Evolutionary conservation across 352 stramenopile genomes (phyloP), one percentile per base, ranked within the genome.

Genomic region (Phytophthora megakarya): DNA sequence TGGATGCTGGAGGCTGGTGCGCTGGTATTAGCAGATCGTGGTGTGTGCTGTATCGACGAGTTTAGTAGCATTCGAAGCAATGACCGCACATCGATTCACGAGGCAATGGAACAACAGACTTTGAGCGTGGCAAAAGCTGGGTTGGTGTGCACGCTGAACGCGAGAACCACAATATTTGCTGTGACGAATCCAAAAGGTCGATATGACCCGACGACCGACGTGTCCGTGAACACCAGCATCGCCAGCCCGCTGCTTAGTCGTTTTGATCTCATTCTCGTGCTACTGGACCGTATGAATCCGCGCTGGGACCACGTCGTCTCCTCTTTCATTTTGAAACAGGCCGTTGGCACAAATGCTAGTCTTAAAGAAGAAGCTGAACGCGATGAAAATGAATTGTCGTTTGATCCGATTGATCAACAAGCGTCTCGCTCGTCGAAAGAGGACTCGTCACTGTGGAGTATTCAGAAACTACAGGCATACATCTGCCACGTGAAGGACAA

Each of bases 21-120:
- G 10, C 72, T 99, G 8, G 95, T 98, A 0, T 73, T 98, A 15
- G 92, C 90, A 6, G 90, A 96, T 48, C 72, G 84, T 26, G 94
- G 95, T 5, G 84, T 99, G 40, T 99, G 96, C 68, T 99, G 93
- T 68, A 99, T 99, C 70, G 96, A 99, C 79, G 96, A 99, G 80
- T 99, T 99, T 73, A 95, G 88, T 51, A 97, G 92, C 49, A 99
- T 99, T 59, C 88, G 84, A 39, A 90, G 93, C 54, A 84, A 98
- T 66, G 93, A 98, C 68, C 75, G 95, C 25, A 94, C 90, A 11
- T 96, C 92, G 1, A 98, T 98, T 59, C 95, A 98, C 67, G 93
- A 99, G 73, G 97, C 97, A 16, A 99, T 99, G 97, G 97, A 99
- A 76, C 97, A 99, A 70, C 97, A 99, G 64, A 99, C 95, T 11